Evolutionary conservation across 139 green algal species (phyloP).

Genomic region (Chlamydomonas sp.): DNA sequence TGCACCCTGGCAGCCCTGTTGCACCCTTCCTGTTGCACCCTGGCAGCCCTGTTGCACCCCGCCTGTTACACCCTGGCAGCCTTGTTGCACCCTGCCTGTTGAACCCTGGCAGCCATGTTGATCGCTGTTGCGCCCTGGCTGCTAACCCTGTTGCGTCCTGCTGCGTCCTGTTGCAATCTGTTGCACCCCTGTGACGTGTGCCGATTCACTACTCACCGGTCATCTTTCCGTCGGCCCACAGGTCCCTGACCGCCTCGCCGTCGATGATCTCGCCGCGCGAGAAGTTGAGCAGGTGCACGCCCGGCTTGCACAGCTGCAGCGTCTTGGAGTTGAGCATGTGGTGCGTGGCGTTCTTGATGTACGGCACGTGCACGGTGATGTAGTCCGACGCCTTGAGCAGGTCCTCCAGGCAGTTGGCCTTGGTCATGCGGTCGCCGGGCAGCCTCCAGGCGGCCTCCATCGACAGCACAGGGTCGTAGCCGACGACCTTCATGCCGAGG

Average conservation of each 20-base stretch:
- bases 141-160: too few relatives aligned
- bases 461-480: conserved; percentile 49
- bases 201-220: conserved; percentile 14
- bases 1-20: too few relatives aligned
- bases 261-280: conserved; percentile 47
- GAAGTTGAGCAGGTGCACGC: conserved; percentile 50
- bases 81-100: too few relatives aligned
- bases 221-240: conserved; percentile 27
- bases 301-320: conserved; percentile 39
- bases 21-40: too few relatives aligned
- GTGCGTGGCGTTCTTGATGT: conserved; percentile 48
- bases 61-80: too few relatives aligned
- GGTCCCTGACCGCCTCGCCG: conserved; percentile 27
- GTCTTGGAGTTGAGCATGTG: conserved; percentile 45
- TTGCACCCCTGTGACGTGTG: too few relatives aligned
- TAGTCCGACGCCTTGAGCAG: conserved; percentile 41
- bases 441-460: conserved; percentile 45
- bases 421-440: conserved; percentile 44
- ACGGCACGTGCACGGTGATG: conserved; percentile 43
- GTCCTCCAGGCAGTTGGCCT: conserved; percentile 34
- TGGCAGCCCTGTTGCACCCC: too few relatives aligned
- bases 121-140: too few relatives aligned
- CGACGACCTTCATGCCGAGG: conserved; percentile 51
- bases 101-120: too few relatives aligned
- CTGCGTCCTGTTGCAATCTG: too few relatives aligned